These are phyloP conservation scores for Geosmithia putterillii DNA, from an alignment of 2,329 filamentous ascomycete species.

Conservation along the genomic window DNA sequence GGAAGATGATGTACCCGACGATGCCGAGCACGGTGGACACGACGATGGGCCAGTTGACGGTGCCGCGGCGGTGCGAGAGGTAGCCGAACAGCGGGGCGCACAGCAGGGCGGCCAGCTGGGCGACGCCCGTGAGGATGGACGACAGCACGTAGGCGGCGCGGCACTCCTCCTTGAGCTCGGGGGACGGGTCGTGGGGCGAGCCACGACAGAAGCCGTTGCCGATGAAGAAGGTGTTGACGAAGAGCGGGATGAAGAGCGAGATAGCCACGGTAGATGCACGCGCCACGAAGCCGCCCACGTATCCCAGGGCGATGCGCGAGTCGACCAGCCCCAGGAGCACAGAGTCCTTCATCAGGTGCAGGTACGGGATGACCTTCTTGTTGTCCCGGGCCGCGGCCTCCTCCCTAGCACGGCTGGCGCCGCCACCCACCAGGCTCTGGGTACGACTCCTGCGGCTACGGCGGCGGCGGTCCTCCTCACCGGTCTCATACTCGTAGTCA, in stretches of 20 bases:
- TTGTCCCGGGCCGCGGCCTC: neutral
- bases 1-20: slow-evolving; percentile 65
- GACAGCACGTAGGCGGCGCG: slow-evolving; percentile 79
- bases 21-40: slow-evolving; percentile 62
- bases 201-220: slow-evolving; percentile 65
- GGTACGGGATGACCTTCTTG: slow-evolving; percentile 38
- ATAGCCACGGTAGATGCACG: slow-evolving; percentile 91
- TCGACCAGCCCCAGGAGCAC: slow-evolving; percentile 63
- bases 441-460: slow-evolving; percentile 9
- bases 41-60: slow-evolving; percentile 63
- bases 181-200: slow-evolving; percentile 48
- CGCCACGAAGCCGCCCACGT: slow-evolving; percentile 88
- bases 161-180: slow-evolving; percentile 76
- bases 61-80: slow-evolving; percentile 54
- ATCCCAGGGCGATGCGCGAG: slow-evolving; percentile 71
- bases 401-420: neutral
- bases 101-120: slow-evolving; percentile 74
- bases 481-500: neutral
- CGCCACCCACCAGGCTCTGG: neutral
- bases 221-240: slow-evolving; percentile 85
- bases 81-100: slow-evolving; percentile 83
- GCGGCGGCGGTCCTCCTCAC: slow-evolving; percentile 1
- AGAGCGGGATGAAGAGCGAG: slow-evolving; percentile 86
- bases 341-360: slow-evolving; percentile 47
- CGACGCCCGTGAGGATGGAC: slow-evolving; percentile 76